phyloP scores from a whole-genome alignment of 2,329 filamentous ascomycete species.

The Ceratocystis smalleyi region DNA sequence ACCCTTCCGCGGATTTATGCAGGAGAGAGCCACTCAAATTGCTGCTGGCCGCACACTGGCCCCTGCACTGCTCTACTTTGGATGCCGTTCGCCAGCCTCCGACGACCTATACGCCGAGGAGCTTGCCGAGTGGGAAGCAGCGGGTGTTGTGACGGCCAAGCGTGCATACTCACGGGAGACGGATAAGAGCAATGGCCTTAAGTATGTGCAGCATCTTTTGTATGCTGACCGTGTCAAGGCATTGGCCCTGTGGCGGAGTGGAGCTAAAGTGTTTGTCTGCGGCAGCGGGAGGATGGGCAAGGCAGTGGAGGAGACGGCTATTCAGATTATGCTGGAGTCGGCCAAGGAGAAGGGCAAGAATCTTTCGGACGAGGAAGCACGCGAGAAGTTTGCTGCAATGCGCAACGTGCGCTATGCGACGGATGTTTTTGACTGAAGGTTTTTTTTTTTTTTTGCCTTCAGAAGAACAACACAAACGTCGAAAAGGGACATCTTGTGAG shows the following conservation, averaged over 20 bases:
- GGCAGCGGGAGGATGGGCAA: slow-evolving; percentile 39
- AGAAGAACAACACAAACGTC: no score
- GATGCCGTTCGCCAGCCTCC: slow-evolving; percentile 37
- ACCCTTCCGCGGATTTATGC: slow-evolving; percentile 47
- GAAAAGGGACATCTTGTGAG: no score
- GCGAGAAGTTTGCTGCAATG: slow-evolving; percentile 34
- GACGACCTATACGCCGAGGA: slow-evolving; percentile 42
- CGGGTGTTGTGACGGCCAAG: slow-evolving; percentile 45
- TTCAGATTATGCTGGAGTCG: slow-evolving; percentile 25
- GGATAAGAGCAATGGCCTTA: slow-evolving; percentile 32
- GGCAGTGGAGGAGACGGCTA: slow-evolving; percentile 29
- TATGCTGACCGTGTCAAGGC: slow-evolving; percentile 26
- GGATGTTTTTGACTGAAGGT: slow-evolving; percentile 42
- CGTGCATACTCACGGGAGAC: slow-evolving; percentile 36
- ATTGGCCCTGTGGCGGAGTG: slow-evolving; percentile 27
- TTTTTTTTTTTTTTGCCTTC: no score
- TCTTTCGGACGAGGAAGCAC: slow-evolving; percentile 27
- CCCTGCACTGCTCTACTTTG: slow-evolving; percentile 49
- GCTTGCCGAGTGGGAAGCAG: slow-evolving; percentile 41
- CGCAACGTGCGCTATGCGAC: slow-evolving; percentile 42
- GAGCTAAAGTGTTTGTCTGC: slow-evolving; percentile 48
- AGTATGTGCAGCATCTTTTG: slow-evolving; percentile 34
- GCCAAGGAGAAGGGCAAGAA: slow-evolving; percentile 23
- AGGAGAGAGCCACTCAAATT: slow-evolving; percentile 41
- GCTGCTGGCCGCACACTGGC: slow-evolving; percentile 38